These are phyloP conservation scores for Komagataella kurtzmanii DNA, from an alignment of 805 yeast species.

Conservation along the genomic window DNA sequence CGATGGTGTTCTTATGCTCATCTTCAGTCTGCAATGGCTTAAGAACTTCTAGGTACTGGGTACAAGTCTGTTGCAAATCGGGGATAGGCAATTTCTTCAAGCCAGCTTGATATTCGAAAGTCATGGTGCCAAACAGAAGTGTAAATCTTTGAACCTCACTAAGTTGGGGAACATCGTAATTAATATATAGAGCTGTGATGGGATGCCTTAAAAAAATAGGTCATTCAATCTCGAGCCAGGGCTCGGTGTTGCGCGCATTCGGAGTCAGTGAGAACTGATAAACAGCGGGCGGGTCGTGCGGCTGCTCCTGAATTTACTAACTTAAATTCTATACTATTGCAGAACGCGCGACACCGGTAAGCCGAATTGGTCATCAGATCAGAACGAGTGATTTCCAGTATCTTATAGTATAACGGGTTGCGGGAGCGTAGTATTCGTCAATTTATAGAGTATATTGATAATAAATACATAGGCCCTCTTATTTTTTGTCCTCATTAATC, in stretches of 20 bases:
- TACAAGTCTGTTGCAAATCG: slow-evolving; percentile 51
- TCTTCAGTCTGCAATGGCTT: slow-evolving; percentile 71
- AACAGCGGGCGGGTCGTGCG: neutral
- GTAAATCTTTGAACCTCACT: neutral
- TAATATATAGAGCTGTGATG: neutral
- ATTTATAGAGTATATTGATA: neutral
- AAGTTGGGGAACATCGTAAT: slow-evolving; percentile 3
- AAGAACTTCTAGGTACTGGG: slow-evolving; percentile 49
- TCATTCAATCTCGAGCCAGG: neutral
- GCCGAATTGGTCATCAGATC: neutral
- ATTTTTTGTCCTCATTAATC: neutral
- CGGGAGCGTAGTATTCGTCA: neutral
- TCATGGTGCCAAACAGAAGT: slow-evolving; percentile 8
- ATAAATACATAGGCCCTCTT: neutral
- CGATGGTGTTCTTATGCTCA: slow-evolving; percentile 50
- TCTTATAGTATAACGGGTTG: neutral
- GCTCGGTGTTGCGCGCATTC: neutral
- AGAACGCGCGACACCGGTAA: neutral
- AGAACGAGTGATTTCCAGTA: neutral
- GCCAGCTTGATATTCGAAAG: slow-evolving; percentile 47
- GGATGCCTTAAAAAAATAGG: neutral
- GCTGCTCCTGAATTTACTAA: neutral
- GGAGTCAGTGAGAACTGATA: neutral
- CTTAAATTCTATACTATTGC: neutral
- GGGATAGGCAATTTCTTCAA: slow-evolving; percentile 73